Evolutionary conservation across 371 early-diverging fungal species (phyloP).

Genomic region (Lichtheimia corymbifera): DNA sequence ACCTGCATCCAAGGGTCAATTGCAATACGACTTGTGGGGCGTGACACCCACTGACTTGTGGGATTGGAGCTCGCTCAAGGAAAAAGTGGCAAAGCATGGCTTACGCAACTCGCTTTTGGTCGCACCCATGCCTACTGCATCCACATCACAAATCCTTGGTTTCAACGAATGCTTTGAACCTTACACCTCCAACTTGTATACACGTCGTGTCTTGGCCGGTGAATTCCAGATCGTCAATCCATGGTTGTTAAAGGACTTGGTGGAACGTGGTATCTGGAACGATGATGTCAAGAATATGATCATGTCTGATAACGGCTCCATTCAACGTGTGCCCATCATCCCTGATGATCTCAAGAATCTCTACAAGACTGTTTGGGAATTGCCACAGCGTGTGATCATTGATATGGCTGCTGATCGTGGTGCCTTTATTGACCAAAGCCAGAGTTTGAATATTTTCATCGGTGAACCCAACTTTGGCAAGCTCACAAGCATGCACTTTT

Average conservation of each 20-base stretch:
- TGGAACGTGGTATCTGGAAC: conserved; percentile 93
- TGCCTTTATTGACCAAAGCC: conserved; percentile 99
- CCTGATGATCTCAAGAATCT: conserved; percentile 92
- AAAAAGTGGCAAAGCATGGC: conserved; percentile 84
- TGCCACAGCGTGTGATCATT: conserved; percentile 87
- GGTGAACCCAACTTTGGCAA: conserved; percentile 91
- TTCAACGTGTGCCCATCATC: conserved; percentile 77
- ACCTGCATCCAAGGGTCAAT: conserved; percentile 90
- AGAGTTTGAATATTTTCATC: conserved; percentile 97
- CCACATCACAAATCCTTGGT: conserved; percentile 98
- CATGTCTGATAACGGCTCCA: conserved; percentile 94
- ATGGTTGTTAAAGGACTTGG: conserved; percentile 93
- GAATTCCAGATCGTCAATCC: conserved; percentile 99
- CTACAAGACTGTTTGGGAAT: conserved; percentile 99
- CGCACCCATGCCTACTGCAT: conserved; percentile 99
- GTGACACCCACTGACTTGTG: conserved; percentile 79
- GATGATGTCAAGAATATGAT: conserved; percentile 96
- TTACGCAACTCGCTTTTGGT: conserved; percentile 97
- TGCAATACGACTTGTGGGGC: conserved; percentile 97
- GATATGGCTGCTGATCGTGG: conserved; percentile 94
- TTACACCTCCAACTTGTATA: conserved; percentile 98
- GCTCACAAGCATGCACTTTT: conserved; percentile 99
- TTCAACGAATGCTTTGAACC: conserved; percentile 99
- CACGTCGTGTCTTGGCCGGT: conserved; percentile 97
- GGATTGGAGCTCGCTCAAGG: conserved; percentile 92